phyloP scores from a whole-genome alignment of 345 rosid species.

The Sonneratia caseolaris region DNA sequence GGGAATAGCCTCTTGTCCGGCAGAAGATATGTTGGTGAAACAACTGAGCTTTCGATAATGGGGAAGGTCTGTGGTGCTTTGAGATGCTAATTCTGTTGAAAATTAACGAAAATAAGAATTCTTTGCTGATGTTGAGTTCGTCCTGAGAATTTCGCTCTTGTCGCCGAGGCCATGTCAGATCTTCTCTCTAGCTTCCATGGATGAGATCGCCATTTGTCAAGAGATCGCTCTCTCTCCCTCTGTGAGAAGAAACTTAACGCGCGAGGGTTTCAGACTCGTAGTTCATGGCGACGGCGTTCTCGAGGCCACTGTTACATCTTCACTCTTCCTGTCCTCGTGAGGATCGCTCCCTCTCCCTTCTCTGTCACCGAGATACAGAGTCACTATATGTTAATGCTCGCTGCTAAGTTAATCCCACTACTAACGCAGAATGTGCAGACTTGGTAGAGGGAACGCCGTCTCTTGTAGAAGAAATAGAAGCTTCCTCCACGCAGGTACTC shows the following conservation, averaged over 20 bases:
- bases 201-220: too few species aligned
- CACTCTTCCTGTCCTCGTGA: not conserved
- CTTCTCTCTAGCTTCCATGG: too few species aligned
- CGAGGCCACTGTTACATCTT: not conserved
- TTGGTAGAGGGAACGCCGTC: not conserved
- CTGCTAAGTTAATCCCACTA: not conserved
- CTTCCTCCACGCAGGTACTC: not conserved
- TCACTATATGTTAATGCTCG: too few species aligned
- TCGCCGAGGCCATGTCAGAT: too few species aligned
- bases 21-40: too few species aligned
- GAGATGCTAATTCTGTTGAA: too few species aligned
- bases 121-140: too few species aligned
- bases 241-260: not conserved
- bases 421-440: not conserved
- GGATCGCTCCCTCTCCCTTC: not conserved
- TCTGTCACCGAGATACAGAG: not conserved
- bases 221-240: not conserved
- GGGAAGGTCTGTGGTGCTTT: too few species aligned
- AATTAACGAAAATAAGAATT: too few species aligned
- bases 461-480: conserved; percentile 3
- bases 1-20: too few species aligned
- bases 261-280: not conserved
- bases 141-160: too few species aligned
- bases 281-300: not conserved
- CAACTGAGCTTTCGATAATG: too few species aligned